Conservation (phyloP, 75 land plant species). For the Sequoiadendron giganteum region DNA sequence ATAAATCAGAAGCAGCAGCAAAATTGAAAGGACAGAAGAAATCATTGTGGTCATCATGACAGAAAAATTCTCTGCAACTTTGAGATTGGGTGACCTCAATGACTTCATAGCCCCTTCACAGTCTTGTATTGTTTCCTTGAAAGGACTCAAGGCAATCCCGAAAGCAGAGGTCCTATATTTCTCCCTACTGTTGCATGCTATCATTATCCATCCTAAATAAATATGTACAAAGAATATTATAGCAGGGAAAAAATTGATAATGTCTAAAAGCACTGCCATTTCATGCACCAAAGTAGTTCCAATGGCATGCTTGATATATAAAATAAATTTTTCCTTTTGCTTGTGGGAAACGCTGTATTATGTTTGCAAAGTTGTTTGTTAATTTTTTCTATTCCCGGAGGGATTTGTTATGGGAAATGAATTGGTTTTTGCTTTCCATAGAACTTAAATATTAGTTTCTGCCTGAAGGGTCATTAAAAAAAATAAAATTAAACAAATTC, state of each 20-base stretch:
- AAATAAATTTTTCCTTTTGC: not conserved
- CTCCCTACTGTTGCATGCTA: not conserved
- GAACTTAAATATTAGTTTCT: not conserved
- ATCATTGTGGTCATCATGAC: constrained; percentile 38
- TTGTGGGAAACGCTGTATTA: not conserved
- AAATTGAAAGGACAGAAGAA: not conserved
- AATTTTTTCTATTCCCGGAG: not conserved
- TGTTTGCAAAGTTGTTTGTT: not conserved
- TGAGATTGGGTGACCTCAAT: constrained; percentile 80
- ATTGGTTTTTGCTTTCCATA: not conserved
- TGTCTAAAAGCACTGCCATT: not conserved
- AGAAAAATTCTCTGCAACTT: constrained; percentile 79
- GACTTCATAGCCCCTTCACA: constrained; percentile 99
- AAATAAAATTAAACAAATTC: not conserved
- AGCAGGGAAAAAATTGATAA: not conserved
- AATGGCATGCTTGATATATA: not conserved
- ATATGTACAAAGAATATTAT: not conserved
- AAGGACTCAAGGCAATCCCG: constrained; percentile 37
- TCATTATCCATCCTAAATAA: not conserved
- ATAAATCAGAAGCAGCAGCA: not conserved
- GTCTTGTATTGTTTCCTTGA: constrained; percentile 85
- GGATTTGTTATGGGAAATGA: not conserved
- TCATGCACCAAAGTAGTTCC: not conserved
- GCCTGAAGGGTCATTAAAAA: not conserved
- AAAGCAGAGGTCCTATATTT: constrained; percentile 30